Base-by-base conservation (phyloP, 345 rosid genomes). In the Gossypium raimondii region DNA sequence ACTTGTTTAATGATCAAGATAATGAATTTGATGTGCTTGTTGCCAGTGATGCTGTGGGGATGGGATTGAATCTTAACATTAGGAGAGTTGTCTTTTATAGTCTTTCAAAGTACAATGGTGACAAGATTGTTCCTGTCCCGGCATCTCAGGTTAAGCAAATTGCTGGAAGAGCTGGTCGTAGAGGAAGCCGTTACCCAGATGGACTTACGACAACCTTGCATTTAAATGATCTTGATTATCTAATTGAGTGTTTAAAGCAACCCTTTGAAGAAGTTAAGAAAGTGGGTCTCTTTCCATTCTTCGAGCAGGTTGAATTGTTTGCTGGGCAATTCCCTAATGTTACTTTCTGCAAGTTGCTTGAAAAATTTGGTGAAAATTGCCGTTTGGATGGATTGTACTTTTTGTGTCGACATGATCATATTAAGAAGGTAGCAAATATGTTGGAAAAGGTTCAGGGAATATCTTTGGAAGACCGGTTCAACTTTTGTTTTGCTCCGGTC, bases 31-130 rank as follows among this genome's bases (percentile, higher is more conserved):
- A 92, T 87, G 97, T 94, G 81, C 83, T 92, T 78, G 97, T 94
- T 76, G 97, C 98, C 4, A 94, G 98, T 51, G 98, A 94, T 85
- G 97, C 98, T 0, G 95, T 94, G 58, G 97, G 98, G 60, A 92
- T 89, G 98, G 97, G 98, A 38, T 82, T 94, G 85, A 94, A 94
- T 82, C 97, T 92, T 56, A 92, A 92, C 79, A 94, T 94, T 67
- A 84, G 97, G 83, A 82, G 98, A 73, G 97, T 94, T 47, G 93
- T 94, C 48, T 94, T 94, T 67, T 76, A 89, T 78, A 85, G 79
- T 51, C 86, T 94, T 73, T 78, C 87, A 14, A 94, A 94, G 77
- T 94, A 89, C 78, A 92, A 94, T 48, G 98, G 98, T 6, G 91
- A 90, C 74, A 94, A 85, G 86, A 77, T 84, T 12, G 92, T 92